Evolutionary conservation across 192 early-diverging fungal genomes (phyloP), one percentile per base, ranked within the genome.

Genomic region (Phycomyces blakesleeanus): DNA sequence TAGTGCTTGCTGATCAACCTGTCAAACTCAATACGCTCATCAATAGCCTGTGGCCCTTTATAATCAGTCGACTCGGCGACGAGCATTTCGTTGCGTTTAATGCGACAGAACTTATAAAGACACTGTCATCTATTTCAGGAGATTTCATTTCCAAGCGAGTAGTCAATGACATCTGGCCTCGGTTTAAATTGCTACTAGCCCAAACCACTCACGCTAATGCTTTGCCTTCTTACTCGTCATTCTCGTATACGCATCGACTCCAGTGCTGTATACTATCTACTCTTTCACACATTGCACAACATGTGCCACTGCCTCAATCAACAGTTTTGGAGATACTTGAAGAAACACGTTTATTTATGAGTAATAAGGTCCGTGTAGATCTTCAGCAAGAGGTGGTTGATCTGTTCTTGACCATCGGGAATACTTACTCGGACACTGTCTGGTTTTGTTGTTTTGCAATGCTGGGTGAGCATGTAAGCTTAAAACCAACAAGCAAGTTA

Each of bases 31-130:
- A 80, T 51, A 73, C 77, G 25, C 67, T 81, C 1, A 63, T 85
- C 2, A 69, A 83, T 57, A 64, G 55, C 5, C 59, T 80, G 16
- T 85, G 83, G 83, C 79, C 79, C 0, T 66, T 69, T 0, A 70
- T 81, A n/a, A 59, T 85, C 1, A 64, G 71, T 24, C 62, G 56
- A 25, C 54, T 72, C 26, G 67, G 68, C 15, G 76, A 80, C 56
- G 66, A 74, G 47, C 64, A 63, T 18, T 72, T 63, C 40, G 76
- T 80, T 8, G 51, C 67, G n/a, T 65, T 77, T 18, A 42, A 69
- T 39, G 72, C 78, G 10, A 61, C 49, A 9, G 20, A 21, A 25
- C 59, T 76, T 15, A 63, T 80, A 9, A 61, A 80, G 52, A 51
- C n/a, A 37, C 41, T 80, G 18, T 69, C 81, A 12, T 66, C 76